phyloP scores from a whole-genome alignment of 177 flowering plant species.

The Telopea speciosissima region DNA sequence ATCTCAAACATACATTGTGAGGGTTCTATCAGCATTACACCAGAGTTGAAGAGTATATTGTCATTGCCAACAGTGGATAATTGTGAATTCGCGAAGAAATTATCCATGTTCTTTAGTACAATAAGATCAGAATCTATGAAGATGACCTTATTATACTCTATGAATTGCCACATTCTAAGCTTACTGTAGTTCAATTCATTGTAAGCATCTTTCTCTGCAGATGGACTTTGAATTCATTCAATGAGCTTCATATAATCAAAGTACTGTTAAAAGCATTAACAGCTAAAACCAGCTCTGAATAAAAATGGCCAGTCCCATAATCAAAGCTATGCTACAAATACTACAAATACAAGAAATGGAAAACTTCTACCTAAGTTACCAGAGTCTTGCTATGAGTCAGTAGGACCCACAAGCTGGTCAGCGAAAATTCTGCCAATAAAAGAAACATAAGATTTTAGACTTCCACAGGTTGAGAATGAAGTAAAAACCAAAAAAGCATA shows the following conservation, averaged over 20 bases:
- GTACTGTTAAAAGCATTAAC: no score
- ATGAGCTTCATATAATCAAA: no score
- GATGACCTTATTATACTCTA: conserved; percentile 32
- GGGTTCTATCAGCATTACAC: conserved; percentile 85
- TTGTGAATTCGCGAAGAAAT: conserved; percentile 29
- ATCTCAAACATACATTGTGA: conserved; percentile 66
- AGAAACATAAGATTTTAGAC: not conserved
- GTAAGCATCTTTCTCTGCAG: conserved; percentile 24
- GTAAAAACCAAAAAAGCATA: not conserved
- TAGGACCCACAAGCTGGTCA: not conserved
- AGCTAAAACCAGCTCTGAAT: not conserved
- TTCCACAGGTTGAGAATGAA: conserved; percentile 4
- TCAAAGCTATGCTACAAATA: not conserved
- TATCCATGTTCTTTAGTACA: conserved; percentile 33
- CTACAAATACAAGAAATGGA: not conserved
- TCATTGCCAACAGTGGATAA: conserved; percentile 60
- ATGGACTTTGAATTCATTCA: conserved; percentile 31
- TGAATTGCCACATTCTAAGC: conserved; percentile 32
- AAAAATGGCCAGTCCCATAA: not conserved
- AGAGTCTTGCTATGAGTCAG: not conserved
- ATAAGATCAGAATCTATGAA: conserved; percentile 45
- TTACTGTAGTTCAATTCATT: conserved; percentile 34
- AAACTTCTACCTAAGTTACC: not conserved
- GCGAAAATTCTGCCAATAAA: not conserved
- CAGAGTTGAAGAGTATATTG: conserved; percentile 70